Base-by-base conservation (phyloP, 139 green algal species). In the Penium margaritaceum region DNA sequence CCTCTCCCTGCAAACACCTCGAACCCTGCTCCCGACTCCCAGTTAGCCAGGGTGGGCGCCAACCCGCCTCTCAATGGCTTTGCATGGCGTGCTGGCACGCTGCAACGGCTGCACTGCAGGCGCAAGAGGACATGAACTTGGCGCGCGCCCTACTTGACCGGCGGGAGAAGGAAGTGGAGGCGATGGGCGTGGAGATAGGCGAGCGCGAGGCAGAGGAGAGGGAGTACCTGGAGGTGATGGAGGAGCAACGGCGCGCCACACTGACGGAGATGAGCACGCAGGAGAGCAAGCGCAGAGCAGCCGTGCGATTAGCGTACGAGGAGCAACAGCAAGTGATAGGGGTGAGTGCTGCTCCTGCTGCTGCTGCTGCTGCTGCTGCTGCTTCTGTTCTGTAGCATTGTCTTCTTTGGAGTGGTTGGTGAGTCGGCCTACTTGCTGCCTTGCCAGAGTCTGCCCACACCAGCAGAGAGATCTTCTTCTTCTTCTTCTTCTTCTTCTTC, bases 101-200 rank as follows among this genome's bases (percentile, higher is more conserved):
- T 51, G 9, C 9, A 21, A 51, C 41, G 41, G 9, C 9, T 51
- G 41, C 12, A 12, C 9, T n/a, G 41, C 41, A 12, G 41, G 12
- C 12, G 41, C 41, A 12, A 21, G 41, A 9, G 41, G 9, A 12
- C 41, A 51, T 51, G 41, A 9, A 51, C 12, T 9, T n/a, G n/a
- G n/a, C n/a, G n/a, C n/a, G n/a, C n/a, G n/a, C n/a, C n/a, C n/a
- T n/a, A n/a, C n/a, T n/a, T n/a, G n/a, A n/a, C 54, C 27, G 2
- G 2, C 66, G 67, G 66, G 17, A 37, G 47, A 76, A 76, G 68
- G 68, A 76, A 17, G 68, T 69, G 51, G 36, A 34, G 17, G 68
- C 47, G 1, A 47, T 76, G 32, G 4, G 67, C 24, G 27, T 12
- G n/a, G 68, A 76, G 51, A 19, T 76, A n/a, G 32, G 24, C 12